phyloP scores from a whole-genome alignment of 176 grass and related monocot species.

The Panicum miliaceum region DNA sequence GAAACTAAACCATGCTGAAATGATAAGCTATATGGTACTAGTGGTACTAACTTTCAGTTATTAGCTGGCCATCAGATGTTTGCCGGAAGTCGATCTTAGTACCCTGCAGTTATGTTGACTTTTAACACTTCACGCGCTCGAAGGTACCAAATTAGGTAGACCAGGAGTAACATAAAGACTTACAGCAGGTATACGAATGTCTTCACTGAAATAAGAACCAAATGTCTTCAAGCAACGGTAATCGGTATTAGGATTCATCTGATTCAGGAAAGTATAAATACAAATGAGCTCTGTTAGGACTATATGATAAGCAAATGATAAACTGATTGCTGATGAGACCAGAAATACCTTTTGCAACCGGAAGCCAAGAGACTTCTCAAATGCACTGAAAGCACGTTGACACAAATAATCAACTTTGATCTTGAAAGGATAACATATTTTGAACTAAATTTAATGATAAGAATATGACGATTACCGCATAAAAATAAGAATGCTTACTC shows the following conservation, averaged over 20 bases:
- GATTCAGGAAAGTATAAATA: slow-evolving; percentile 13
- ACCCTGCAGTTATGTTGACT: slow-evolving; percentile 65
- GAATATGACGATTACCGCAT: background rate
- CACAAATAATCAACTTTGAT: slow-evolving; percentile 31
- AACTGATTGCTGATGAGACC: slow-evolving; percentile 33
- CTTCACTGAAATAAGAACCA: slow-evolving; percentile 86
- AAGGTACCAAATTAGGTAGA: background rate
- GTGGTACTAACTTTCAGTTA: slow-evolving; percentile 82
- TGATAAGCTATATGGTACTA: background rate
- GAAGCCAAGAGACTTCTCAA: slow-evolving; percentile 75
- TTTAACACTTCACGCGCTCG: slow-evolving; percentile 1
- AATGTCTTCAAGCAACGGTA: slow-evolving; percentile 76
- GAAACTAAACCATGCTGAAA: slow-evolving; percentile 10
- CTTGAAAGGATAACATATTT: slow-evolving; percentile 18
- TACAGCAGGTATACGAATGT: slow-evolving; percentile 84
- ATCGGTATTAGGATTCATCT: slow-evolving; percentile 94
- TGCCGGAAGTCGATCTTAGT: slow-evolving; percentile 90
- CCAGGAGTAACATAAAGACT: slow-evolving; percentile 32
- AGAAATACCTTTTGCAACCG: slow-evolving; percentile 74
- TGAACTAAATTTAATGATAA: slow-evolving; percentile 11
- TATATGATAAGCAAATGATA: slow-evolving; percentile 4
- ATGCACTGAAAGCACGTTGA: slow-evolving; percentile 60
- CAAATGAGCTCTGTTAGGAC: slow-evolving; percentile 6
- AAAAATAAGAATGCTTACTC: slow-evolving; percentile 66
- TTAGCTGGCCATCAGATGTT: slow-evolving; percentile 84